phyloP scores from a whole-genome alignment of 192 early-diverging fungal species.

The Chytriomyces sp. region DNA sequence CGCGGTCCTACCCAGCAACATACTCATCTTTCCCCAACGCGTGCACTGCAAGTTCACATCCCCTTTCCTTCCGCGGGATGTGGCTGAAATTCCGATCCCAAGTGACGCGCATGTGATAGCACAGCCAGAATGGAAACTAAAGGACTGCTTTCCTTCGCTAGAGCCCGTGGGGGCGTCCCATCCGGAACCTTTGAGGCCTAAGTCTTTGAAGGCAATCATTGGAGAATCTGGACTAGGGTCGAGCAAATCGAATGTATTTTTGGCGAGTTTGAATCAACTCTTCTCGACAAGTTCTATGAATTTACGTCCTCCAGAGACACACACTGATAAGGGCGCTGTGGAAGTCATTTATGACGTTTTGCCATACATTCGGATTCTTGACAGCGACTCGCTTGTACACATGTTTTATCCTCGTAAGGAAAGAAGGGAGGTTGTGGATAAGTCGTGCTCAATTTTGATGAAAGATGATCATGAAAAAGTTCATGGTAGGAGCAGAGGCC shows the following conservation, averaged over 20 bases:
- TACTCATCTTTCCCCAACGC: background rate
- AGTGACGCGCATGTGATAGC: background rate
- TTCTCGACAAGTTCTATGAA: background rate
- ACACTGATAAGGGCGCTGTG: background rate
- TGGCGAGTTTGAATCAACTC: background rate
- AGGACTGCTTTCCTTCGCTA: background rate
- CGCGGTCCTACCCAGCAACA: background rate
- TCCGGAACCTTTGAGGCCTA: background rate
- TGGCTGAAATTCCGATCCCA: background rate
- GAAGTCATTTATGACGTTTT: background rate
- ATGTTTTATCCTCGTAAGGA: background rate
- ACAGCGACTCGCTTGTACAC: background rate
- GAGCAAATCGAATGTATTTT: background rate
- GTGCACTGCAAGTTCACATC: background rate
- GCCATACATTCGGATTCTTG: background rate
- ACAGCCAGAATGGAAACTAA: background rate
- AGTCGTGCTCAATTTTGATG: slow-evolving; percentile 6
- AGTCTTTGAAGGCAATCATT: background rate
- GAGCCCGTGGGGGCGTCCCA: background rate
- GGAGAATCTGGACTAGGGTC: background rate
- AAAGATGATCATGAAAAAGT: too few species aligned
- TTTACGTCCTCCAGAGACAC: background rate
- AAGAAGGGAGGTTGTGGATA: background rate
- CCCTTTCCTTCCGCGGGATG: background rate
- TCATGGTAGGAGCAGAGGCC: too few species aligned